Percentiles rank a stretch among this genome's conserved stretches.
Evolutionary conservation across 179 eudicot species (phyloP).

Genomic region (Nepenthes alata): DNA sequence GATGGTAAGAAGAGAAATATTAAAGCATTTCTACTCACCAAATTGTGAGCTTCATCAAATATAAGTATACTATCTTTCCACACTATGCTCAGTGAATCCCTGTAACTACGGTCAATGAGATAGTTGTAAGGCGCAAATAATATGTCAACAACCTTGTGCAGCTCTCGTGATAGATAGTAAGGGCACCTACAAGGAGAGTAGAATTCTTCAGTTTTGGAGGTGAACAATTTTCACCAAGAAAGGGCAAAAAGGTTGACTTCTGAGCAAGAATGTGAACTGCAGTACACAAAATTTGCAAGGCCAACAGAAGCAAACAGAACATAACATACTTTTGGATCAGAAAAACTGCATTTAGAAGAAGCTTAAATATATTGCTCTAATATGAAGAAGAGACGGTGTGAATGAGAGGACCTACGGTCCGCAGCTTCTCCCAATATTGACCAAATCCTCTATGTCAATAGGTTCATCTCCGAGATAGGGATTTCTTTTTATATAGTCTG

Average conservation of each 20-base stretch:
- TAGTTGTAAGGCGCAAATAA: constrained; percentile 96
- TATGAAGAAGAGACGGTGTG: background rate
- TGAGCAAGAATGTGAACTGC: background rate
- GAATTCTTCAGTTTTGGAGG: background rate
- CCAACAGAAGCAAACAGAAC: background rate
- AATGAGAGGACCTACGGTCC: constrained; percentile 62
- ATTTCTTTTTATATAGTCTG: constrained; percentile 62
- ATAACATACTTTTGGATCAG: background rate
- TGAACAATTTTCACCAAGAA: background rate
- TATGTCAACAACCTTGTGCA: constrained; percentile 80
- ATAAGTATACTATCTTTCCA: constrained; percentile 66
- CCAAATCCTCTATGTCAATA: constrained; percentile 88
- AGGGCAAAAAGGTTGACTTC: background rate
- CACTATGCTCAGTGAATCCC: constrained; percentile 52
- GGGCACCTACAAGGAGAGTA: constrained; percentile 54
- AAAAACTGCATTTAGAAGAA: background rate
- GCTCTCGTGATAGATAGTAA: constrained; percentile 80
- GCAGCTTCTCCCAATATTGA: constrained; percentile 78
- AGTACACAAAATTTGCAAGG: background rate
- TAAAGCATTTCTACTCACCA: constrained; percentile 37
- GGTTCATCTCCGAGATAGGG: constrained; percentile 89
- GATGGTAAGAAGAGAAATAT: background rate
- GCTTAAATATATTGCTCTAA: background rate
- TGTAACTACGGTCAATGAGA: constrained; percentile 65
- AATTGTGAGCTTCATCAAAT: constrained; percentile 99